A percentile compares a stretch with the other conserved stretches of the same genome.
phyloP scores from a whole-genome alignment of 305 asterid species.

The Plantago lanceolata region DNA sequence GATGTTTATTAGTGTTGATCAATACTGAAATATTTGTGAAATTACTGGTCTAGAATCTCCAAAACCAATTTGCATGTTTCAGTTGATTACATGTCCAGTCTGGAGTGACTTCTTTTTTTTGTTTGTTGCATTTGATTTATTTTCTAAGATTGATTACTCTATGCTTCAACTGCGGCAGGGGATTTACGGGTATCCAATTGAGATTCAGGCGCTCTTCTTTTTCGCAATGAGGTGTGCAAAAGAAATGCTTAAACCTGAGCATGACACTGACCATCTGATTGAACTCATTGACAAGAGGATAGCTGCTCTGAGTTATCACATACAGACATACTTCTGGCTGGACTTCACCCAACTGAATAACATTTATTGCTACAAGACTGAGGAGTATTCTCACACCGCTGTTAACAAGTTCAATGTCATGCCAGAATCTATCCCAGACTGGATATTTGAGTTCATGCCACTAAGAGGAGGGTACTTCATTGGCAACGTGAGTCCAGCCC shows the following conservation, averaged over 20 bases:
- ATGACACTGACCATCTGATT: constrained; percentile 42
- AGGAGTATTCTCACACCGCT: constrained; percentile 66
- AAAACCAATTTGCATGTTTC: no score
- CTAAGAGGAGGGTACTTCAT: constrained; percentile 56
- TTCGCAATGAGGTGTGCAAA: constrained; percentile 60
- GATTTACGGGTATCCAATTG: constrained; percentile 62
- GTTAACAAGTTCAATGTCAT: constrained; percentile 65
- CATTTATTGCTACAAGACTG: constrained; percentile 65
- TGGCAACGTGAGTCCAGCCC: constrained; percentile 63
- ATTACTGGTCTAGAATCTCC: no score
- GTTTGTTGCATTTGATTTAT: constrained; percentile 15
- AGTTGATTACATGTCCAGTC: no score
- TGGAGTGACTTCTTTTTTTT: background rate
- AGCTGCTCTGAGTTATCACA: constrained; percentile 54
- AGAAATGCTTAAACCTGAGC: constrained; percentile 51
- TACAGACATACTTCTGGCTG: constrained; percentile 61
- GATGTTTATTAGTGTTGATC: constrained; percentile 11
- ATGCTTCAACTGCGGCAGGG: constrained; percentile 32
- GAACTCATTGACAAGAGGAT: constrained; percentile 56
- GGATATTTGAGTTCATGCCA: constrained; percentile 72
- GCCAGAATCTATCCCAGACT: constrained; percentile 61
- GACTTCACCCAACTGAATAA: constrained; percentile 61
- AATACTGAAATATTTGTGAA: background rate
- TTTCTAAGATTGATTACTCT: constrained; percentile 11
- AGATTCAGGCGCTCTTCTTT: constrained; percentile 64